phyloP scores from a whole-genome alignment of 495 filamentous ascomycete genomes.

The Recurvomyces mirabilis region DNA sequence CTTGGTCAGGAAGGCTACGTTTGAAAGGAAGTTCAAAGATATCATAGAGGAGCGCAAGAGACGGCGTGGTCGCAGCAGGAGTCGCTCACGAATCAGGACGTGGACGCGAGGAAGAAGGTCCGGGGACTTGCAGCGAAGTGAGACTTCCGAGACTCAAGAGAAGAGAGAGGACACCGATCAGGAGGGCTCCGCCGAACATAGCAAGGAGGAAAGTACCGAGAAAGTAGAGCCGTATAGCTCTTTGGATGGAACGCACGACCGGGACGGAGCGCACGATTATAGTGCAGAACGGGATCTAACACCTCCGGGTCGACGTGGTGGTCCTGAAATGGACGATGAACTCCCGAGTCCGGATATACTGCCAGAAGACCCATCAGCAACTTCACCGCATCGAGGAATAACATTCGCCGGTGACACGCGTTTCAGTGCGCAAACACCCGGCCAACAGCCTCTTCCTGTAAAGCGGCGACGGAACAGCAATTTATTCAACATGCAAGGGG shows the following conservation, averaged over 20 bases:
- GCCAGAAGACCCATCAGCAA: neutral
- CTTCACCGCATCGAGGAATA: slow-evolving; percentile 1
- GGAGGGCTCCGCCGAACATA: neutral
- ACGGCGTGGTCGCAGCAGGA: slow-evolving; percentile 21
- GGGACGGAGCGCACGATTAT: neutral
- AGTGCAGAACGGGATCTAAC: slow-evolving; percentile 7
- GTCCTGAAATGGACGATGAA: slow-evolving; percentile 12
- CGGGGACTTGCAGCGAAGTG: neutral
- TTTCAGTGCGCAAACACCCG: slow-evolving; percentile 11
- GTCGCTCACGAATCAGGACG: slow-evolving; percentile 7
- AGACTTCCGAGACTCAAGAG: neutral
- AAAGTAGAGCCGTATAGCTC: neutral
- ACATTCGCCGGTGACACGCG: slow-evolving; percentile 13
- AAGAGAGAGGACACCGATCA: neutral
- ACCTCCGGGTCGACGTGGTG: slow-evolving; percentile 10
- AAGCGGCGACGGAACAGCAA: slow-evolving; percentile 28
- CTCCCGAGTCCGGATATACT: neutral
- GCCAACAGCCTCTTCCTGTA: slow-evolving; percentile 7
- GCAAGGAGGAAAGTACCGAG: neutral
- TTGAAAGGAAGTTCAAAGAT: slow-evolving; percentile 53
- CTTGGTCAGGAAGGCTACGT: slow-evolving; percentile 54
- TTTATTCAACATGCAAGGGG: slow-evolving; percentile 41
- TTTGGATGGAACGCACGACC: neutral
- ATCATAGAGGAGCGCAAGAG: slow-evolving; percentile 40
- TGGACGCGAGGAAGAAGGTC: slow-evolving; percentile 2